Evolutionary conservation across 2,329 filamentous ascomycete species (phyloP).

Genomic region (Epichloe baconii): DNA sequence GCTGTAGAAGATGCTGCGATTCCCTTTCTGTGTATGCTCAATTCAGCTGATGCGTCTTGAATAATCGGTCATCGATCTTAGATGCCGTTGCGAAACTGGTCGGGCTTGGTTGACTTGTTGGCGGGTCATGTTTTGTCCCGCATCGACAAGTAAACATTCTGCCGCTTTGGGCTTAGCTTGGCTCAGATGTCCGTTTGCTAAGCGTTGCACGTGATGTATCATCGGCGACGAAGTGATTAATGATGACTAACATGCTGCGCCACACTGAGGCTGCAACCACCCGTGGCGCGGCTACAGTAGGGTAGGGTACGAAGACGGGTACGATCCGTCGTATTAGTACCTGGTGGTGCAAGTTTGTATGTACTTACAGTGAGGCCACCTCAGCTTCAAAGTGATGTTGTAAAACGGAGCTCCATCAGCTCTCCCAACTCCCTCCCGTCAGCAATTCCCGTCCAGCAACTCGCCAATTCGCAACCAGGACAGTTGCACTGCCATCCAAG

Average conservation of each 20-base stretch:
- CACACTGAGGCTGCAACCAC: neutral
- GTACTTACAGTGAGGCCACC: conserved; percentile 16
- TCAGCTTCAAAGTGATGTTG: conserved; percentile 17
- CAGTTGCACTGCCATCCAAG: conserved; percentile 19
- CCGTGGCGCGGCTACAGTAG: neutral
- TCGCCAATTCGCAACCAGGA: conserved; percentile 6
- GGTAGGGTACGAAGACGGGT: no score
- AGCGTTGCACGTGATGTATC: conserved; percentile 1
- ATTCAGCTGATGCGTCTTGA: neutral
- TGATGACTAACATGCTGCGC: neutral
- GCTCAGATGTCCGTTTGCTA: neutral
- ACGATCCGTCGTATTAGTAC: no score
- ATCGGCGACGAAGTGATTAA: neutral
- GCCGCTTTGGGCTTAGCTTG: conserved; percentile 13
- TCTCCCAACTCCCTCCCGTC: neutral
- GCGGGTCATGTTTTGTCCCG: conserved; percentile 15
- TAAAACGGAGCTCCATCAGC: conserved; percentile 9
- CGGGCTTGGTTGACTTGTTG: conserved; percentile 1
- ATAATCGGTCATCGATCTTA: neutral
- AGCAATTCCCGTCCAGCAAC: neutral
- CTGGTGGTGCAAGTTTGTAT: no score
- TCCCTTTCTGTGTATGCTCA: neutral
- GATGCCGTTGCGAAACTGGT: neutral
- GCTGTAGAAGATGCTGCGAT: neutral
- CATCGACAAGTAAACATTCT: conserved; percentile 18